Base-by-base conservation (phyloP, 208 protist genomes). In the Leptomonas pyrrhocoris region DNA sequence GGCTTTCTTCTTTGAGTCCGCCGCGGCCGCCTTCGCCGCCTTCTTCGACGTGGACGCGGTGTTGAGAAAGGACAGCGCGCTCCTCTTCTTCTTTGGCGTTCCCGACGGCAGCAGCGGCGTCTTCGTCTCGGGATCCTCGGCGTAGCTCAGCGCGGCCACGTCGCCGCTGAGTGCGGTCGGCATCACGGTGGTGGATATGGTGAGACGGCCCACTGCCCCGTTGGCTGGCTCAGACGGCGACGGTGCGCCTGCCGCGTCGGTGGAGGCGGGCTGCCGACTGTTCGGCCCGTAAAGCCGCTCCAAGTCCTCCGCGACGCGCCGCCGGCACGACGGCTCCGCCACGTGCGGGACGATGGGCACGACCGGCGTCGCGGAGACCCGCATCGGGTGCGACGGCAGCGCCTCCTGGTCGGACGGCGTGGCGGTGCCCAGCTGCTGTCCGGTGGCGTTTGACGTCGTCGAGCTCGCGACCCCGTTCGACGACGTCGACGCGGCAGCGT, bases 261-360 rank as follows among this genome's bases (percentile, higher is more conserved):
- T 9, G 31, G 16, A 7, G 1, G 56, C 12, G 31, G 16, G 12
- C 31, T 57, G 49, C 19, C 53, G 18, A 30, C 54, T 27, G 60
- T 46, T 68, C 25, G 30, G 28, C 16, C 63, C 40, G 62, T 71
- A 77, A 19, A 63, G 57, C 2, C 64, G 62, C 57, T 77, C 54
- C 71, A 91, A 62, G 38, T 78, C 68, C 27, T 77, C 59, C 1
- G 60, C 80, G 15, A 81, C 64, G 16, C 68, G 53, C 5, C 61
- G 68, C 23, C 83, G 74, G 11, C 45, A 80, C 28, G 50, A 65
- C 7, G 63, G 72, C 58, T 81, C 77, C 19, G 49, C 51, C 21
- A 79, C 62, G 69, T 81, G 75, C 15, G 82, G 82, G 0, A 61
- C 56, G 57, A 92, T 56, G n/a, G 86, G 75, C 48, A 92, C 86